These are phyloP conservation scores for Tylopilus plumbeoviolaceoides DNA, from an alignment of 768 basidiomycete species.

Conservation along the genomic window DNA sequence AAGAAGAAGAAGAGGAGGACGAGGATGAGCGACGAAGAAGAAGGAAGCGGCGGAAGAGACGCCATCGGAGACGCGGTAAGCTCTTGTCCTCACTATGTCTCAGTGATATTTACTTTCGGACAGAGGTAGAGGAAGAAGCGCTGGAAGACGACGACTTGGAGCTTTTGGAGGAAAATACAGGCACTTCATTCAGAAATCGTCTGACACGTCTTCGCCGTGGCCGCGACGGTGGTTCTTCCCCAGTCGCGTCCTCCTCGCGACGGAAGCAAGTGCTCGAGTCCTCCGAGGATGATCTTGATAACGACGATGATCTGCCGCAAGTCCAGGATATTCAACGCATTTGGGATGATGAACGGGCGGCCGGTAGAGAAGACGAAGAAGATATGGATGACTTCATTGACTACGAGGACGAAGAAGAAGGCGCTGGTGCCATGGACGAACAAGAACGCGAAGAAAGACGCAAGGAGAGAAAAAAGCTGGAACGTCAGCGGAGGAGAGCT, in stretches of 20 bases:
- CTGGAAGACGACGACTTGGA: constrained; percentile 90
- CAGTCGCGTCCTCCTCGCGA: constrained; percentile 57
- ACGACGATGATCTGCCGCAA: constrained; percentile 47
- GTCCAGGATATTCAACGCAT: constrained; percentile 57
- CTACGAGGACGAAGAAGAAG: constrained; percentile 77
- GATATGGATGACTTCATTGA: constrained; percentile 75
- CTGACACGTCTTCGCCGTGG: constrained; percentile 74
- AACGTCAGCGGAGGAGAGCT: constrained; percentile 62
- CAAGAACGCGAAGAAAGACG: constrained; percentile 73
- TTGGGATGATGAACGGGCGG: constrained; percentile 76
- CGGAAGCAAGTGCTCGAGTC: constrained; percentile 60
- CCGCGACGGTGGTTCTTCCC: constrained; percentile 67
- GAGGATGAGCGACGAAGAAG: constrained; percentile 53
- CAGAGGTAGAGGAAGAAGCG: constrained; percentile 55
- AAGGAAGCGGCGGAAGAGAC: constrained; percentile 64
- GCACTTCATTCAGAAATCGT: constrained; percentile 68
- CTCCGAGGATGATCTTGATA: constrained; percentile 71
- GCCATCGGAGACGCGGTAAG: constrained; percentile 53
- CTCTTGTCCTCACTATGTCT: constrained; percentile 8
- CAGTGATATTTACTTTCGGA: constrained; percentile 8
- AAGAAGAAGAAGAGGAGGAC: constrained; percentile 55
- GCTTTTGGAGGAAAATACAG: constrained; percentile 79
- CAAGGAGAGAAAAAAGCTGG: constrained; percentile 57
- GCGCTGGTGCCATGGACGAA: constrained; percentile 73
- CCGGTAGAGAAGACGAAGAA: constrained; percentile 49